phyloP scores from a whole-genome alignment of 1,139 yeast genomes.

The Lizanozyma gosingica region DNA sequence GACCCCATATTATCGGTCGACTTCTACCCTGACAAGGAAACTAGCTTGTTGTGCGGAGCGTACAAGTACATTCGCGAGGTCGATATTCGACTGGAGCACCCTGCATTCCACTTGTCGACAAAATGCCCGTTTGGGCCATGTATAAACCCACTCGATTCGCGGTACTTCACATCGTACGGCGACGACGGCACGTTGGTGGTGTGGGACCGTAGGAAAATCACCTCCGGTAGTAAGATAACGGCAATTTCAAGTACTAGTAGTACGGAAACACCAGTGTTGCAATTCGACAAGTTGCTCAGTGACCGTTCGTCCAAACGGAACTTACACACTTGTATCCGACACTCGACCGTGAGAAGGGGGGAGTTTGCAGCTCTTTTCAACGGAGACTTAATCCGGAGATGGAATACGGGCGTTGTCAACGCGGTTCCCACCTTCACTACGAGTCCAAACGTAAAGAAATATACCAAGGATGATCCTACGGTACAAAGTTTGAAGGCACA shows the following conservation, averaged over 20 bases:
- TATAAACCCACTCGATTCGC: conserved; percentile 57
- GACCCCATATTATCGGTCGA: conserved; percentile 65
- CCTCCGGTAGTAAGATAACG: conserved; percentile 10
- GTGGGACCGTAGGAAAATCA: conserved; percentile 76
- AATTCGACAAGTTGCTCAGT: conserved; percentile 58
- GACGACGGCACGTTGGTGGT: conserved; percentile 81
- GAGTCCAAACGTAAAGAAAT: not conserved
- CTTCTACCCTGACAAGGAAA: conserved; percentile 55
- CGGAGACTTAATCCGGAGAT: conserved; percentile 70
- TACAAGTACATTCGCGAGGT: conserved; percentile 72
- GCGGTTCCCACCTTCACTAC: conserved; percentile 2
- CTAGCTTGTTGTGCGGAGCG: conserved; percentile 60
- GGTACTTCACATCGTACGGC: conserved; percentile 63
- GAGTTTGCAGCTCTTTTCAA: conserved; percentile 77
- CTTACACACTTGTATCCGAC: conserved; percentile 59
- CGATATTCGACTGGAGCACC: conserved; percentile 63
- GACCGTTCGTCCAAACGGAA: conserved; percentile 55
- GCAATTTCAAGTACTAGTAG: conserved; percentile 9
- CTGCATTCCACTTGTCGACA: conserved; percentile 68
- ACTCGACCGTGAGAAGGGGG: conserved; percentile 57
- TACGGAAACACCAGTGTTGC: conserved; percentile 51
- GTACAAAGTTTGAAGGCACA: conserved; percentile 25
- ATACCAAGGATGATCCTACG: conserved; percentile 5
- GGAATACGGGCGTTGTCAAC: conserved; percentile 60
- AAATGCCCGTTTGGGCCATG: conserved; percentile 63